phyloP scores from a whole-genome alignment of 108 stramenopile genomes.

The Mediolabrus comicus region DNA sequence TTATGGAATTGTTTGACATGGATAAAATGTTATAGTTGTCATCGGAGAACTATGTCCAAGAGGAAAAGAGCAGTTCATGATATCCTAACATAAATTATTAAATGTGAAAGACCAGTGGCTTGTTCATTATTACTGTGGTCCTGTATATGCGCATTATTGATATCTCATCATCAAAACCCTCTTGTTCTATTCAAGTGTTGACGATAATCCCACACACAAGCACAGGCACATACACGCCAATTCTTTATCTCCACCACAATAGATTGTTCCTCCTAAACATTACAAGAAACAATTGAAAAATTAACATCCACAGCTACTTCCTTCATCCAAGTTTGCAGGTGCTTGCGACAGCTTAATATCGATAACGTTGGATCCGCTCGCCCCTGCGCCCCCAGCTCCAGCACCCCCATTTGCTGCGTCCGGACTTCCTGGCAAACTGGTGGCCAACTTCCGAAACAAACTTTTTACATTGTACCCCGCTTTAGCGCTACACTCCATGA shows the following conservation, averaged over 20 bases:
- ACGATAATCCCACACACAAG: too few relatives aligned
- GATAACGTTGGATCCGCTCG: slow-evolving; percentile 77
- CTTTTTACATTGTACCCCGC: slow-evolving; percentile 97
- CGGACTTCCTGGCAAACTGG: slow-evolving; percentile 92
- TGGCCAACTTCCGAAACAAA: slow-evolving; percentile 96
- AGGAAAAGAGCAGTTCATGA: too few relatives aligned
- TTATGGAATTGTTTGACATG: too few relatives aligned
- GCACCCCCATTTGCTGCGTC: slow-evolving; percentile 55
- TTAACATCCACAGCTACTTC: slow-evolving; percentile 82
- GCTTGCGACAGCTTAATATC: slow-evolving; percentile 93
- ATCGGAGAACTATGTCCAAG: too few relatives aligned
- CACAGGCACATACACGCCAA: background rate
- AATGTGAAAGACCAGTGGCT: too few relatives aligned
- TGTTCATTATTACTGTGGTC: too few relatives aligned
- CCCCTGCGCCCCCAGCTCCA: slow-evolving; percentile 29
- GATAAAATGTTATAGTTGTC: too few relatives aligned
- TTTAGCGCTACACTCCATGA: slow-evolving; percentile 99
- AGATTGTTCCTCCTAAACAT: background rate
- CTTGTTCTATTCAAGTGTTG: too few relatives aligned
- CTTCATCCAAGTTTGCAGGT: slow-evolving; percentile 89
- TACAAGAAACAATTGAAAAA: background rate
- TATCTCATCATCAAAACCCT: too few relatives aligned
- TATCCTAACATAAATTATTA: too few relatives aligned
- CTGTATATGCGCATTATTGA: too few relatives aligned
- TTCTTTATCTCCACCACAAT: background rate